These are phyloP conservation scores for Casuarina equisetifolia DNA, from an alignment of 306 rosid genomes.

Conservation along the genomic window DNA sequence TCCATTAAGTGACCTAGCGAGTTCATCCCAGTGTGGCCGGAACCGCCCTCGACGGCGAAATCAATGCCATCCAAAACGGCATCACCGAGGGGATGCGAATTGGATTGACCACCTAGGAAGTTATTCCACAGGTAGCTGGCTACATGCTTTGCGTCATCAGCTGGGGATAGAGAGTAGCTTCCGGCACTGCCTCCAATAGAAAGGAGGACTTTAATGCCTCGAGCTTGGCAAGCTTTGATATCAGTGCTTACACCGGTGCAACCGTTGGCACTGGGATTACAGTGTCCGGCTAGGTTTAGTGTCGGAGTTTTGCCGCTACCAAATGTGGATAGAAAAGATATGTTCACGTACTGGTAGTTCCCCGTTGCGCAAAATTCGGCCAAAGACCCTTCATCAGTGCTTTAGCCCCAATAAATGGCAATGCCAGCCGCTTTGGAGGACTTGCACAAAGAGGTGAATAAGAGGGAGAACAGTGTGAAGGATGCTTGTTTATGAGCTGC, in stretches of 20 bases:
- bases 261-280: slow-evolving; percentile 9
- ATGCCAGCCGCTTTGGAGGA: slow-evolving; percentile 16
- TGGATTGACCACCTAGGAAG: slow-evolving; percentile 2
- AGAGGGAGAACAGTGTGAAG: slow-evolving; percentile 20
- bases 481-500: slow-evolving; percentile 34
- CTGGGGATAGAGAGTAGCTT: not conserved
- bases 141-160: slow-evolving; percentile 2
- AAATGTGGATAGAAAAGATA: slow-evolving; percentile 17
- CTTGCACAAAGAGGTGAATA: slow-evolving; percentile 28
- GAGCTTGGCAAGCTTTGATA: slow-evolving; percentile 13
- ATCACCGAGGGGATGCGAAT: slow-evolving; percentile 6
- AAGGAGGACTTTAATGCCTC: slow-evolving; percentile 14
- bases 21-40: slow-evolving; percentile 8
- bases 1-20: not conserved
- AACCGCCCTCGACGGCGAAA: slow-evolving; percentile 1
- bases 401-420: slow-evolving; percentile 24
- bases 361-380: slow-evolving; percentile 9
- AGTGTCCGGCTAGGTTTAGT: slow-evolving; percentile 6
- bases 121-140: slow-evolving; percentile 13
- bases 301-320: slow-evolving; percentile 8
- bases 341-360: slow-evolving; percentile 13
- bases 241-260: slow-evolving; percentile 12
- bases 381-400: slow-evolving; percentile 5
- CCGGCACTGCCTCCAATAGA: slow-evolving; percentile 14
- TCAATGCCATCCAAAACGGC: slow-evolving; percentile 19